Percentiles rank a stretch among this genome's conserved stretches.
Evolutionary conservation across 257 asterid genomes (phyloP).

Genomic region (Rhazya stricta): DNA sequence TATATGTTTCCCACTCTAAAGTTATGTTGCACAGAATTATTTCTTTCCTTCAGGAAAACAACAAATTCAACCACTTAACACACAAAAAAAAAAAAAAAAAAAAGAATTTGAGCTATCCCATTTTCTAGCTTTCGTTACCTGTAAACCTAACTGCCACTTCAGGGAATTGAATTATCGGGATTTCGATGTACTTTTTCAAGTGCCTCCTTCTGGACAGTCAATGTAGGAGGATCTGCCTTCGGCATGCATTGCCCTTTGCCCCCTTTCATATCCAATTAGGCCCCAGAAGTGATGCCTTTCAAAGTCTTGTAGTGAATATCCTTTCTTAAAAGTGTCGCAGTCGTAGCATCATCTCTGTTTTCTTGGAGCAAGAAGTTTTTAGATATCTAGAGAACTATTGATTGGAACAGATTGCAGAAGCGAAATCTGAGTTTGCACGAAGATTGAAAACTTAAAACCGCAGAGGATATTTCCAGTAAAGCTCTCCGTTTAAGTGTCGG

Average conservation of each 20-base stretch:
- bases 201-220: background rate
- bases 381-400: background rate
- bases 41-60: background rate
- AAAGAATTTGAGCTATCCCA: background rate
- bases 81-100: background rate
- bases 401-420: background rate
- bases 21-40: background rate
- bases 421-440: background rate
- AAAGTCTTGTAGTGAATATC: background rate
- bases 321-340: background rate
- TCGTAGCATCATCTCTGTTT: background rate
- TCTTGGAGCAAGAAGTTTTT: background rate
- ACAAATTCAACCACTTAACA: background rate
- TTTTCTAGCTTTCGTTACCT: background rate
- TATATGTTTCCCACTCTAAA: background rate
- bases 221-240: background rate
- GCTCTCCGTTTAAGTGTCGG: background rate
- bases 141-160: background rate
- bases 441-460: no score
- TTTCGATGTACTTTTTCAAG: slow-evolving; percentile 3
- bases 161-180: background rate
- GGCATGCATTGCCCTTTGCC: background rate
- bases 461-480: no score
- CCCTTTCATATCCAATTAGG: background rate
- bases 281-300: background rate